Evolutionary conservation across 768 basidiomycete genomes (phyloP).

Genomic region (Collybia nuda): DNA sequence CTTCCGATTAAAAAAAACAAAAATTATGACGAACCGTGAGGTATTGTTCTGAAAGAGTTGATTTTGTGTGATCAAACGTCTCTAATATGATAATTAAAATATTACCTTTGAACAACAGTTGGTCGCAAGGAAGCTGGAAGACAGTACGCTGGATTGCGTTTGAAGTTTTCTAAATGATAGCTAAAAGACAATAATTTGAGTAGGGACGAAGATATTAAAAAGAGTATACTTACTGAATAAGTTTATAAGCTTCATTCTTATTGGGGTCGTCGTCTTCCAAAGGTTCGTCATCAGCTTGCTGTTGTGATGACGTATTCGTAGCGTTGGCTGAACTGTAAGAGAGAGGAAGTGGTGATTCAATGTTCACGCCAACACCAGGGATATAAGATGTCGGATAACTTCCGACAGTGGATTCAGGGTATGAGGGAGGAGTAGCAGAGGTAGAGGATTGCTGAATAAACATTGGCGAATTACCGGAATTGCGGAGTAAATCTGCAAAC

Average conservation of each 20-base stretch:
- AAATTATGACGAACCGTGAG: constrained; percentile 60
- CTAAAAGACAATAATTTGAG: constrained; percentile 31
- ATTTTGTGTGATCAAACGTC: constrained; percentile 12
- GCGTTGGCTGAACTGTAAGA: constrained; percentile 40
- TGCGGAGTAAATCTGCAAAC: constrained; percentile 62
- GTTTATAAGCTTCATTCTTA: constrained; percentile 76
- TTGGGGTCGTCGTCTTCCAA: constrained; percentile 71
- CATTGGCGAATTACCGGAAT: constrained; percentile 56
- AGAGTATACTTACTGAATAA: constrained; percentile 62
- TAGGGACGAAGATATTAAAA: constrained; percentile 1
- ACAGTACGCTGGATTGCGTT: constrained; percentile 82
- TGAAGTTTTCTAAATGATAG: constrained; percentile 91
- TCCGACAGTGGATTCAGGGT: constrained; percentile 35
- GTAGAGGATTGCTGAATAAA: constrained; percentile 51
- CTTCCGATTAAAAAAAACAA: neutral
- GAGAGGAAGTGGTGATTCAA: constrained; percentile 50
- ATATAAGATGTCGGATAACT: constrained; percentile 51
- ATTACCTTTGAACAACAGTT: constrained; percentile 80
- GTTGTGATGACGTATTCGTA: constrained; percentile 28
- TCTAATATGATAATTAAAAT: constrained; percentile 8
- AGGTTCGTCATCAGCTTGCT: constrained; percentile 38
- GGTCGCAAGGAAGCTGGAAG: constrained; percentile 86
- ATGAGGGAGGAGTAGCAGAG: constrained; percentile 38
- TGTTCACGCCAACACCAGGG: constrained; percentile 55
- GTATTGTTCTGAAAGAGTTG: constrained; percentile 57